A percentile compares a stretch with the other conserved stretches of the same genome.
Conservation (phyloP, 192 early-diverging fungal species). For the Umbelopsis sp. region DNA sequence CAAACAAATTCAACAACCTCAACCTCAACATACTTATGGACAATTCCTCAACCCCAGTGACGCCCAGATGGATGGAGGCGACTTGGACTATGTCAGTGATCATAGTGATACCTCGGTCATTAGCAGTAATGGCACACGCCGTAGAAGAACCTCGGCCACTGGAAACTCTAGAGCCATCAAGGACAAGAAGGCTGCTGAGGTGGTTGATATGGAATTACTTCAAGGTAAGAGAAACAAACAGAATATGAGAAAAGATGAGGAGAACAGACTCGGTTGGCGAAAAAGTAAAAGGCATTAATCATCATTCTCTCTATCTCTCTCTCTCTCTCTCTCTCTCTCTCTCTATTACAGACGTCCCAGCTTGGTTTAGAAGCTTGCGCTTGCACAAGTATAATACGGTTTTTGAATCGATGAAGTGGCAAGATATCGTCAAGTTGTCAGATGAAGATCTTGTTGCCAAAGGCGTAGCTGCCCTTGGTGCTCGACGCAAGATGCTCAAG, state of each 20-base stretch:
- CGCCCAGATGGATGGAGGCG: conserved; percentile 17
- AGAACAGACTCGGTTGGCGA: no score
- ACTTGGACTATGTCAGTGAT: conserved; percentile 34
- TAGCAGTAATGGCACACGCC: conserved; percentile 10
- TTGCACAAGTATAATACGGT: conserved; percentile 95
- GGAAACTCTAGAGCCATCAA: conserved; percentile 48
- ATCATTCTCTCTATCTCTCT: no score
- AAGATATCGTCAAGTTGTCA: conserved; percentile 81
- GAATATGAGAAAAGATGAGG: neutral
- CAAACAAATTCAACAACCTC: conserved; percentile 39
- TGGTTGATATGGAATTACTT: conserved; percentile 73
- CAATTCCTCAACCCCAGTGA: conserved; percentile 30
- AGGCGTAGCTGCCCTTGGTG: conserved; percentile 93
- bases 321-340: neutral
- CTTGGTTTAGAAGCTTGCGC: conserved; percentile 89
- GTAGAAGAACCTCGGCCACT: conserved; percentile 14
- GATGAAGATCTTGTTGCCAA: conserved; percentile 81
- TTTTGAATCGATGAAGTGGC: conserved; percentile 88
- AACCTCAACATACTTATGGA: conserved; percentile 29
- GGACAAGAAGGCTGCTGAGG: conserved; percentile 75
- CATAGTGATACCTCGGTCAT: conserved; percentile 35
- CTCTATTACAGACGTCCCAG: conserved; percentile 73
- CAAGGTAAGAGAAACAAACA: conserved; percentile 54
- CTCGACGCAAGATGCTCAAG: conserved; percentile 95
- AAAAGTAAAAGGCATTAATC: no score